These are phyloP conservation scores for Emiliania huxleyi DNA, from an alignment of 78 protist genomes.

Conservation along the genomic window DNA sequence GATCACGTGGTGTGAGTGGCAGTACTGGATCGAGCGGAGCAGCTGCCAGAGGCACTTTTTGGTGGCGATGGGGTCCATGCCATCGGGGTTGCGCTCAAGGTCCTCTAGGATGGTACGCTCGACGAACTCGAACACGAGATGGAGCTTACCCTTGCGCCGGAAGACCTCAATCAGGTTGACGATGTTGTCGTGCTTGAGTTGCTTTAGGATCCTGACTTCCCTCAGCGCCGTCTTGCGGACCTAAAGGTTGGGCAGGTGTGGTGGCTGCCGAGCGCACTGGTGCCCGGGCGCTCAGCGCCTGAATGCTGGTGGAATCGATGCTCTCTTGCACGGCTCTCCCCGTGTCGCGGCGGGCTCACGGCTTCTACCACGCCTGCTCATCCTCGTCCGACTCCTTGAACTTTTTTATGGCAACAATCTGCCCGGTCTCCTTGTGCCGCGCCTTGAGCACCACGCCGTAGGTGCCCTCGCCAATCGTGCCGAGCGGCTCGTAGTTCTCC, in stretches of 20 bases:
- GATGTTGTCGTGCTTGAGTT: slow-evolving; percentile 63
- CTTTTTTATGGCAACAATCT: slow-evolving; percentile 71
- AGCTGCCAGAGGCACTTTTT: slow-evolving; percentile 45
- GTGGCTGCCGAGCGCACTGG: too few species aligned
- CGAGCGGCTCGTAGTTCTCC: slow-evolving; percentile 66
- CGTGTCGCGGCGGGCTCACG: too few species aligned
- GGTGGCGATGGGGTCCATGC: slow-evolving; percentile 17
- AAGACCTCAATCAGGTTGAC: slow-evolving; percentile 68
- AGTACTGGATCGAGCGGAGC: slow-evolving; percentile 35
- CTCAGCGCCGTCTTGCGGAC: too few species aligned
- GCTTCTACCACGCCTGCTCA: slow-evolving; percentile 51
- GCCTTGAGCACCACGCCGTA: slow-evolving; percentile 70
- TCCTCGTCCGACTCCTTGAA: slow-evolving; percentile 76
- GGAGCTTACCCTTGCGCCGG: slow-evolving; percentile 47
- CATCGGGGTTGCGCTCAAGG: slow-evolving; percentile 53
- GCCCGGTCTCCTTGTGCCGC: slow-evolving; percentile 57
- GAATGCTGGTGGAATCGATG: too few species aligned
- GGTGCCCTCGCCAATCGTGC: slow-evolving; percentile 64
- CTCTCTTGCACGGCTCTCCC: too few species aligned
- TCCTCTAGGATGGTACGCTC: slow-evolving; percentile 57
- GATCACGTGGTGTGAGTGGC: slow-evolving; percentile 49
- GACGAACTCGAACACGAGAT: slow-evolving; percentile 68
- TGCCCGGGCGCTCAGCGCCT: too few species aligned
- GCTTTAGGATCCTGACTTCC: slow-evolving; percentile 58
- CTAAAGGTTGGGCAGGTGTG: too few species aligned